Evolutionary conservation across 331 rosid genomes (phyloP).

Genomic region (Erythrophleum ivorense): DNA sequence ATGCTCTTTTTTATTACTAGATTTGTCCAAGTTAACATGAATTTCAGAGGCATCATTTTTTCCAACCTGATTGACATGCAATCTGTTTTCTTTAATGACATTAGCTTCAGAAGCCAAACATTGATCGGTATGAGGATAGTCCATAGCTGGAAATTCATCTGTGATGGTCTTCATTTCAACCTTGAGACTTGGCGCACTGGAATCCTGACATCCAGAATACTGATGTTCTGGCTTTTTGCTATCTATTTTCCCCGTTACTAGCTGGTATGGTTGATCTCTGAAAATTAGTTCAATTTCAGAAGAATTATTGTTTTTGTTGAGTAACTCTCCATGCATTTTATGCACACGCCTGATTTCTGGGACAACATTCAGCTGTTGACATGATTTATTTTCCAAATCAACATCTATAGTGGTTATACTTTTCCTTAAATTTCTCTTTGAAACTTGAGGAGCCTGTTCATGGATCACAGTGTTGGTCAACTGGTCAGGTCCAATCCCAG

Average conservation of each 20-base stretch:
- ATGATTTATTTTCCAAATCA: conserved; percentile 41
- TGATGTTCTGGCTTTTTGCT: conserved; percentile 38
- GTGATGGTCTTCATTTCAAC: conserved; percentile 58
- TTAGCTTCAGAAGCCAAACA: conserved; percentile 29
- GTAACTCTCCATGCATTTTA: conserved; percentile 35
- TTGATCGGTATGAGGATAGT: conserved; percentile 21
- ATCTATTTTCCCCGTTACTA: conserved; percentile 40
- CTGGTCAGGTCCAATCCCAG: conserved; percentile 53
- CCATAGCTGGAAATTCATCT: conserved; percentile 54
- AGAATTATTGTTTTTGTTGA: conserved; percentile 38
- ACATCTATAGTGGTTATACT: conserved; percentile 16
- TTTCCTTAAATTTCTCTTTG: conserved; percentile 31
- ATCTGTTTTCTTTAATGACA: conserved; percentile 17
- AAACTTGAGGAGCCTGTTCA: conserved; percentile 42
- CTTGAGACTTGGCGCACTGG: conserved; percentile 57
- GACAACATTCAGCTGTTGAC: conserved; percentile 34
- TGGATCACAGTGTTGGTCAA: conserved; percentile 26
- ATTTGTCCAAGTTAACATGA: conserved; percentile 40
- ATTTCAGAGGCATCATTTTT: conserved; percentile 26
- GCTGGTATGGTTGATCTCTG: conserved; percentile 35
- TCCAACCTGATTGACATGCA: conserved; percentile 39
- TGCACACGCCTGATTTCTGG: conserved; percentile 3
- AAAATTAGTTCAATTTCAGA: conserved; percentile 26
- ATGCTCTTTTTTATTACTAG: conserved; percentile 49
- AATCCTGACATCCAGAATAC: conserved; percentile 36